These are phyloP conservation scores for Aspergillus novoparasiticus DNA, from an alignment of 2,329 filamentous ascomycete species.

Conservation along the genomic window DNA sequence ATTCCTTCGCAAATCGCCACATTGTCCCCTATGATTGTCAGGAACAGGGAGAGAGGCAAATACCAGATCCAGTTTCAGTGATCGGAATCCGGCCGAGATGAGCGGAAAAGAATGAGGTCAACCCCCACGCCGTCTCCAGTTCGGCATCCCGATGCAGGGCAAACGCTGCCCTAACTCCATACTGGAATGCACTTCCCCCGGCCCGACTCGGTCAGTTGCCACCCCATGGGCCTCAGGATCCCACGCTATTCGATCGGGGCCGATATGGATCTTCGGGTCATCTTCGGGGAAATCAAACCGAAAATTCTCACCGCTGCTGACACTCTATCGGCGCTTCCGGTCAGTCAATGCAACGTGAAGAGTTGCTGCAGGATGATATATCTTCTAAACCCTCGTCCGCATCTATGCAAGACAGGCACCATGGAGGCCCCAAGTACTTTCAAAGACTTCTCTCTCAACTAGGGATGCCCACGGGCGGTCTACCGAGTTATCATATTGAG, in stretches of 20 bases:
- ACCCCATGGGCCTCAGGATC: constrained; percentile 7
- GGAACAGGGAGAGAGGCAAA: neutral
- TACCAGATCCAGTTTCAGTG: neutral
- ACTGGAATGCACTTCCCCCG: neutral
- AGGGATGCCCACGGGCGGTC: no score
- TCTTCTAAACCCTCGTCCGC: neutral
- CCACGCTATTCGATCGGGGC: constrained; percentile 1
- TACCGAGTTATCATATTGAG: neutral
- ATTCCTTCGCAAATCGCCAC: neutral
- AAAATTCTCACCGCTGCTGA: neutral
- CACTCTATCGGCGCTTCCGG: neutral
- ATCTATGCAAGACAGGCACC: neutral
- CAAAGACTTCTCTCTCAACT: neutral
- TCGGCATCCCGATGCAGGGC: constrained; percentile 12
- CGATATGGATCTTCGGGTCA: constrained; percentile 6
- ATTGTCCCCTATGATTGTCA: neutral
- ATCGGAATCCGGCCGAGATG: constrained; percentile 10
- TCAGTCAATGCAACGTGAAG: neutral
- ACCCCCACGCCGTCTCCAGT: constrained; percentile 10
- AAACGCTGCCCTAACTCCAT: neutral
- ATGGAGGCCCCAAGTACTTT: no score
- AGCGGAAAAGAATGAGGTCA: neutral
- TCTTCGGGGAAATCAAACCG: constrained; percentile 10
- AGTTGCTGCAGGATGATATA: neutral
- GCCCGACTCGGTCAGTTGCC: constrained; percentile 10